phyloP scores from a whole-genome alignment of 805 yeast species.

The Candida nemodendra region DNA sequence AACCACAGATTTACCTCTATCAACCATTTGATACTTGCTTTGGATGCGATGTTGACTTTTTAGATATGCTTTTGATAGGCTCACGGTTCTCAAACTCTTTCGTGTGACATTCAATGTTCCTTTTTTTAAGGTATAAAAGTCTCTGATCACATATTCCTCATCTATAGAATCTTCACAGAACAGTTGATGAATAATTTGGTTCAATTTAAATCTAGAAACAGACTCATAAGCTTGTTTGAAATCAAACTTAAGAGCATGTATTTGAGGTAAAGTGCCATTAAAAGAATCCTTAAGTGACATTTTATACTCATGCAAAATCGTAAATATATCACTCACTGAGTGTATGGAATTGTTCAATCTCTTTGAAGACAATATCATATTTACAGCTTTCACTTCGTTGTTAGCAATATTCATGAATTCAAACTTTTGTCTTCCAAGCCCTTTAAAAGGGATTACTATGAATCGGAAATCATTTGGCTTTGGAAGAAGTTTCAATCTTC shows the following conservation, averaged over 20 bases:
- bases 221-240: slow-evolving; percentile 75
- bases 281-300: slow-evolving; percentile 14
- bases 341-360: slow-evolving; percentile 10
- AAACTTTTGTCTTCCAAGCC: slow-evolving; percentile 31
- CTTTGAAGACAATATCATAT: slow-evolving; percentile 33
- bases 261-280: slow-evolving; percentile 30
- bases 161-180: slow-evolving; percentile 20
- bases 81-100: neutral
- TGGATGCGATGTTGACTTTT: neutral
- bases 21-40: slow-evolving; percentile 1
- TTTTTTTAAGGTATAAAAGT: slow-evolving; percentile 5
- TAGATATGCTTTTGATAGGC: no score
- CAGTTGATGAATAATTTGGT: slow-evolving; percentile 12
- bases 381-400: slow-evolving; percentile 43
- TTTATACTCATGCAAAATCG: slow-evolving; percentile 39
- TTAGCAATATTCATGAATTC: slow-evolving; percentile 36
- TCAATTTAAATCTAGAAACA: slow-evolving; percentile 45
- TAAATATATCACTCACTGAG: slow-evolving; percentile 48
- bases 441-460: slow-evolving; percentile 53
- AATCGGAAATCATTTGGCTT: slow-evolving; percentile 60
- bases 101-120: neutral
- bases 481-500: slow-evolving; percentile 54
- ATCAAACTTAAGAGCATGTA: slow-evolving; percentile 69
- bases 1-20: slow-evolving; percentile 16
- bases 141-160: slow-evolving; percentile 12